Base-by-base conservation (phyloP, 2,329 filamentous ascomycete species). In the Scopulariopsis brevicaulis region DNA sequence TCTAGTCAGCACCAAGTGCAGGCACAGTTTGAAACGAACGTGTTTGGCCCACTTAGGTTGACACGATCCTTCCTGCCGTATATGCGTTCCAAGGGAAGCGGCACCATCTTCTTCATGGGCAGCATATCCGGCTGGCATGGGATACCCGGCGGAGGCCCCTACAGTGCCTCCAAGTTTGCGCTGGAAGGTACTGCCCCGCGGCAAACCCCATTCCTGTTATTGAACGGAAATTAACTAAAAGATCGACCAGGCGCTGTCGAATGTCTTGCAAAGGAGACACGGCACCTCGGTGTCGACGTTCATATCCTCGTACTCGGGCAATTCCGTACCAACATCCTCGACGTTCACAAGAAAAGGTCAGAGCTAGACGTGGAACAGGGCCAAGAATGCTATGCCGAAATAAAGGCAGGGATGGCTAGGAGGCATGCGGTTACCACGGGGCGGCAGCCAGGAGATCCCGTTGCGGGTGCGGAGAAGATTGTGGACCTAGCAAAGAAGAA, bases 311-410 rank as follows among this genome's bases (percentile, higher is more conserved):
- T 74, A 0, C 63, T 76, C 2, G 73, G 76, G 54, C 74, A 73
- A 57, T 78, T 76, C 59, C 65, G 71, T 2, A 78, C 74, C 0
- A 65, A 66, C 0, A 69, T 73, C 0, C 71, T 78, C 14, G 65
- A 65, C 24, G 72, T 18, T 6, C 7, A 48, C 7, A 48, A 48
- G 15, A 48, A 22, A 15, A 48, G 18, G 43, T 18, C 71, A 4
- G 63, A 71, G 15, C 64, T 62, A 18, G 64, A 70, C 12, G 64
- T 67, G 1, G 63, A 64, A 0, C 51, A 66, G 1, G 60, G 64
- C 0, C 48, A 66, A 0, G 52, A 63, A 0, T 64, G 65, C 3
- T 73, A 72, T 37, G 63, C 64, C 0, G 55, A 62, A 4, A 71
- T 72, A 58, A 71, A 72, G 20, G 62, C 64, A 0, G 62, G 54